These are phyloP conservation scores for Ampelocalamus luodianensis DNA, from an alignment of 176 grass and related monocot genomes.

Conservation along the genomic window DNA sequence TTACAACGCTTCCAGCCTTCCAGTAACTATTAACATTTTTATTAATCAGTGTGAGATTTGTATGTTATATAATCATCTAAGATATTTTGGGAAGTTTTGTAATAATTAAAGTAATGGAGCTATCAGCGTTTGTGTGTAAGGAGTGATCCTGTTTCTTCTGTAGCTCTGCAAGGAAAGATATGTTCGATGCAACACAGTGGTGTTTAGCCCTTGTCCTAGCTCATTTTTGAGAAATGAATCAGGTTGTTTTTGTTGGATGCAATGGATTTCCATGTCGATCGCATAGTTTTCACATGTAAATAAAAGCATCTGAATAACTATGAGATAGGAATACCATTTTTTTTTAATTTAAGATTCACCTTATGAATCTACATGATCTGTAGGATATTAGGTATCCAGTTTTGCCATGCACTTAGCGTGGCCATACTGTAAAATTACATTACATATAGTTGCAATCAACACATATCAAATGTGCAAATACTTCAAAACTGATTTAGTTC, in stretches of 20 bases:
- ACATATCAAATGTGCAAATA: background rate
- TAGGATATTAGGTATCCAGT: background rate
- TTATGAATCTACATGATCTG: conserved; percentile 12
- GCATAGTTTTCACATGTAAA: background rate
- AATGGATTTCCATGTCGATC: background rate
- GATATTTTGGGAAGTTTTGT: background rate
- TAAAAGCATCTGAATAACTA: background rate
- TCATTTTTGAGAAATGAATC: background rate
- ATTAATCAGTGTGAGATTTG: background rate
- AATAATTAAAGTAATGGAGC: conserved; percentile 1
- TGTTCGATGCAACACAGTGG: background rate
- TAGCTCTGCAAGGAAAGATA: background rate
- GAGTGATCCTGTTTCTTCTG: background rate
- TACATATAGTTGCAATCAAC: background rate
- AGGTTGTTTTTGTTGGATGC: background rate
- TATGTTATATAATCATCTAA: background rate
- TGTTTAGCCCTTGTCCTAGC: background rate
- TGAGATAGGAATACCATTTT: background rate
- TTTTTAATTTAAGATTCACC: background rate
- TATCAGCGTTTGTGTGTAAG: background rate
- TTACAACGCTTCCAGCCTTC: background rate
- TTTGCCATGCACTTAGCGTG: background rate
- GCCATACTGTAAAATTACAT: background rate
- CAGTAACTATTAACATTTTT: background rate
- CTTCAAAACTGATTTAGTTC: background rate